A percentile compares a stretch with the other conserved stretches of the same genome.
These are phyloP conservation scores for Peronosclerospora sorghi DNA, from an alignment of 352 stramenopile species.

Conservation along the genomic window DNA sequence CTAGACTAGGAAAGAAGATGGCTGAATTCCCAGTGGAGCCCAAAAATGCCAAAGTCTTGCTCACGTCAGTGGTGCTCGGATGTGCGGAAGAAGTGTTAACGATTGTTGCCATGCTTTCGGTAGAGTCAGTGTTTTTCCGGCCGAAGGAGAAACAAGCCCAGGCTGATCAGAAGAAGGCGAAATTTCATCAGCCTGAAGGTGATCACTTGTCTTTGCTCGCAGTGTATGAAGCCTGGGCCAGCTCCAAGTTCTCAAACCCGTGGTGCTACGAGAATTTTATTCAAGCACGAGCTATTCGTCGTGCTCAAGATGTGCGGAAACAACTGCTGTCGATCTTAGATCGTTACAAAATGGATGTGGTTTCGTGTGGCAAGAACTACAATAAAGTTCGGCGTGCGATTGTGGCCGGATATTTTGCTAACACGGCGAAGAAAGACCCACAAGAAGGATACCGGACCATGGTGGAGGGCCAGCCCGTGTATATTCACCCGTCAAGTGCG, in stretches of 20 bases:
- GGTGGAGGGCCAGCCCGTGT: conserved; percentile 96
- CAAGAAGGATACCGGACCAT: conserved; percentile 98
- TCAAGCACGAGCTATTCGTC: conserved; percentile 92
- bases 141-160: conserved; percentile 98
- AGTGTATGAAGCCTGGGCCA: conserved; percentile 98
- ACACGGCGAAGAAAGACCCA: conserved; percentile 98
- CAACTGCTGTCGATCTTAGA: conserved; percentile 99
- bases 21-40: conserved; percentile 99
- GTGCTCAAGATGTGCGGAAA: conserved; percentile 97
- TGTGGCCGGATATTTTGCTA: conserved; percentile 97
- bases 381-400: conserved; percentile 98
- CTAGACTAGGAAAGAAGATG: conserved; percentile 96
- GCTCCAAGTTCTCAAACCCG: conserved; percentile 94
- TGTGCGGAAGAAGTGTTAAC: conserved; percentile 98
- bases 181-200: conserved; percentile 97
- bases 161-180: conserved; percentile 99
- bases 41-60: conserved; percentile 97
- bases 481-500: conserved; percentile 96
- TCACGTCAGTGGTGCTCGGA: conserved; percentile 95
- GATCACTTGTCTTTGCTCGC: conserved; percentile 97
- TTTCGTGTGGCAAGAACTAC: conserved; percentile 93
- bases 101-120: conserved; percentile 97
- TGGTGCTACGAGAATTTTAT: conserved; percentile 99
- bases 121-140: conserved; percentile 98
- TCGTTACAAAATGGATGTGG: conserved; percentile 96